These are phyloP conservation scores for Backusella westeae DNA, from an alignment of 192 early-diverging fungal species.

Conservation along the genomic window DNA sequence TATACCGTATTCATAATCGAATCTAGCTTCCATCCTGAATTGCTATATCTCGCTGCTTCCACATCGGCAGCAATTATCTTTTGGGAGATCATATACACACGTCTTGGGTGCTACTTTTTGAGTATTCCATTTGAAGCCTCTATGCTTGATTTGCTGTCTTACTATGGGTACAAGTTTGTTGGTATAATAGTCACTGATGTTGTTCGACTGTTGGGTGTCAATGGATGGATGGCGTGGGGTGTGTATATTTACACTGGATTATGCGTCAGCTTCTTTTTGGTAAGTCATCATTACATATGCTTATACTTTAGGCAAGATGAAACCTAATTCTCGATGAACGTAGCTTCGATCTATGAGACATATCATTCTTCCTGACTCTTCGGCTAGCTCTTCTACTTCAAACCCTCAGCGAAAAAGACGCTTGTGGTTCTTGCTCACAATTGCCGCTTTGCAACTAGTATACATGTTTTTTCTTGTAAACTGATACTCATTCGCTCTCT, in stretches of 20 bases:
- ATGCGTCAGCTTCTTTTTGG: constrained; percentile 87
- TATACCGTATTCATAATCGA: background rate
- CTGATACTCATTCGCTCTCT: background rate
- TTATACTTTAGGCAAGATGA: background rate
- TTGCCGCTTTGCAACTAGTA: constrained; percentile 79
- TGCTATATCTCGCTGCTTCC: constrained; percentile 80
- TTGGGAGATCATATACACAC: constrained; percentile 81
- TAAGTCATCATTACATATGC: constrained; percentile 34
- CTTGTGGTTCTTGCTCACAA: constrained; percentile 84
- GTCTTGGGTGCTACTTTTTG: constrained; percentile 84
- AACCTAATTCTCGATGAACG: constrained; percentile 1
- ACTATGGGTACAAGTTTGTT: constrained; percentile 96
- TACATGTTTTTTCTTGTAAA: constrained; percentile 73
- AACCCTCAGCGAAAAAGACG: constrained; percentile 74
- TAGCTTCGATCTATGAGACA: constrained; percentile 73
- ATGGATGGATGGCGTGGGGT: constrained; percentile 60
- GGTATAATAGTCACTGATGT: constrained; percentile 56
- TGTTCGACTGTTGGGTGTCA: constrained; percentile 45
- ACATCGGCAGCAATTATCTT: constrained; percentile 78
- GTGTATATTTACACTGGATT: constrained; percentile 74
- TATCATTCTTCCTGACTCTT: constrained; percentile 68
- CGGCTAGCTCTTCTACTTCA: constrained; percentile 56
- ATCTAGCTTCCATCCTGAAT: constrained; percentile 80
- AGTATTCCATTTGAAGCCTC: constrained; percentile 80
- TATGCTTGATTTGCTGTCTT: constrained; percentile 84